Evolutionary conservation across 352 stramenopile species (phyloP).

Genomic region (Phytophthora nicotianae): DNA sequence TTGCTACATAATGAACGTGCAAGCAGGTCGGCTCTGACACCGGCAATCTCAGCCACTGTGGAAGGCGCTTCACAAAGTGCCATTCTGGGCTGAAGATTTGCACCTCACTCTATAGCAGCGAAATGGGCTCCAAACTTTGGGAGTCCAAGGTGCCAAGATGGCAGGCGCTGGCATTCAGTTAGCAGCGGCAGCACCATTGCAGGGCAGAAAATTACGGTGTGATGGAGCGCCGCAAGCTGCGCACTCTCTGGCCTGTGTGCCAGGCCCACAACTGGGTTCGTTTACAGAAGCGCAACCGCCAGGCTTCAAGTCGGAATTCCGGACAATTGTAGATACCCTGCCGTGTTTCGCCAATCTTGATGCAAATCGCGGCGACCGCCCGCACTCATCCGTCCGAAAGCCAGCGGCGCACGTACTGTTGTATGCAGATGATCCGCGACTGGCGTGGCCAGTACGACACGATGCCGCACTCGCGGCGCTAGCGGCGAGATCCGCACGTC

Average conservation of each 20-base stretch:
- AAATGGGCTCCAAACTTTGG: slow-evolving; percentile 11
- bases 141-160: not conserved
- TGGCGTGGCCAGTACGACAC: slow-evolving; percentile 34
- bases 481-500: slow-evolving; percentile 33
- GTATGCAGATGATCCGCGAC: slow-evolving; percentile 40
- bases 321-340: slow-evolving; percentile 15
- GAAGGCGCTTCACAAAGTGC: slow-evolving; percentile 7
- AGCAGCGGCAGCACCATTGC: not conserved
- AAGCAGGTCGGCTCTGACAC: not conserved
- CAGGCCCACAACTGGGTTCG: slow-evolving; percentile 17
- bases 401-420: slow-evolving; percentile 39
- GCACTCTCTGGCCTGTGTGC: slow-evolving; percentile 12
- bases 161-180: not conserved
- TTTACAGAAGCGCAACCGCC: slow-evolving; percentile 20
- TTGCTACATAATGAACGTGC: slow-evolving; percentile 4
- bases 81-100: slow-evolving; percentile 15
- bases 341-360: slow-evolving; percentile 38
- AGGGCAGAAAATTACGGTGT: slow-evolving; percentile 12
- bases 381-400: slow-evolving; percentile 28
- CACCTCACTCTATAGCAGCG: slow-evolving; percentile 18
- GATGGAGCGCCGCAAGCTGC: slow-evolving; percentile 1
- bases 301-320: slow-evolving; percentile 17
- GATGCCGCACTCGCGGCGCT: slow-evolving; percentile 19
- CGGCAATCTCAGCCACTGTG: not conserved
- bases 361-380: slow-evolving; percentile 34